These are phyloP conservation scores for Lipomyces sp. DNA, from an alignment of 805 yeast genomes.

Conservation along the genomic window DNA sequence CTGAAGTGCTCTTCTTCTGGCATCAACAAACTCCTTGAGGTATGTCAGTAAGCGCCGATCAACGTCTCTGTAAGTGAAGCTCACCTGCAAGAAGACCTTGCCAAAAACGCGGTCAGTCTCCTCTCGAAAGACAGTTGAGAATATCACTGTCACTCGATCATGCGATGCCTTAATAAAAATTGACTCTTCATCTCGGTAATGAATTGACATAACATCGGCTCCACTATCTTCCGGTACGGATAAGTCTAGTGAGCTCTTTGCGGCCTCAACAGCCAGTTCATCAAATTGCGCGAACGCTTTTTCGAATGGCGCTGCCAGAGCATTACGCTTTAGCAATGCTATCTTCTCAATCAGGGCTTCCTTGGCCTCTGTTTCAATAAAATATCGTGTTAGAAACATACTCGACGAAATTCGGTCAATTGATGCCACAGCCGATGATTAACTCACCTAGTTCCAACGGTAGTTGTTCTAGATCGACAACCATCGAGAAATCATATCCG, in stretches of 20 bases:
- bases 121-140: conserved; percentile 92
- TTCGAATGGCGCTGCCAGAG: conserved; percentile 92
- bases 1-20: conserved; percentile 81
- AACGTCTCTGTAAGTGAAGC: not conserved
- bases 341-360: conserved; percentile 63
- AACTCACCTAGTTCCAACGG: conserved; percentile 42
- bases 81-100: conserved; percentile 74
- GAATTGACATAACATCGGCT: conserved; percentile 67
- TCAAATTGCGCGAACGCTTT: conserved; percentile 82
- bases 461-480: conserved; percentile 60
- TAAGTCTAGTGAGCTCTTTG: conserved; percentile 47
- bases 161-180: conserved; percentile 89
- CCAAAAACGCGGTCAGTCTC: conserved; percentile 94
- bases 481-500: conserved; percentile 81
- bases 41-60: not conserved
- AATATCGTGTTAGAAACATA: not conserved
- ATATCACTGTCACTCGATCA: conserved; percentile 95
- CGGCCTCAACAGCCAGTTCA: conserved; percentile 56
- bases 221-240: conserved; percentile 51
- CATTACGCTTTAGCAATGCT: conserved; percentile 78
- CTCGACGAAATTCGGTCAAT: not conserved
- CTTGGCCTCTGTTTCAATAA: conserved; percentile 50
- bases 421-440: not conserved
- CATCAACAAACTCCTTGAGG: conserved; percentile 41
- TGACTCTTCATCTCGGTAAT: conserved; percentile 91